Conservation (phyloP, 2,329 filamentous ascomycete species). For the Simplicillium sp. region DNA sequence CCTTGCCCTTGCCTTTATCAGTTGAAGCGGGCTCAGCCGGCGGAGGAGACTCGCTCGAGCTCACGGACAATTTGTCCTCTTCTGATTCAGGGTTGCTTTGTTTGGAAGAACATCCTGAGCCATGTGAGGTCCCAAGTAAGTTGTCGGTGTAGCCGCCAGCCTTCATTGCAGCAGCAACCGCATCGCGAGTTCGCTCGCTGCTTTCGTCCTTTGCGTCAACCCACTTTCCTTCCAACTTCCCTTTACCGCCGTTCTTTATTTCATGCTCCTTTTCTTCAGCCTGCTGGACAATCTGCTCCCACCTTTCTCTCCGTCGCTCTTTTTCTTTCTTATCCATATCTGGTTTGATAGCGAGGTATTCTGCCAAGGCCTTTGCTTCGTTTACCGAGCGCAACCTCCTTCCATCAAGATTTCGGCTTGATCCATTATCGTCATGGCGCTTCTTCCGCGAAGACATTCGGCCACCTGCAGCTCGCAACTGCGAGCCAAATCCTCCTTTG, state of each 20-base stretch:
- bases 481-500: slow-evolving; percentile 96
- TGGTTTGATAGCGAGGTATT: slow-evolving; percentile 90
- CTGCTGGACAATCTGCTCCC: slow-evolving; percentile 80
- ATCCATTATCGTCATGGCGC: slow-evolving; percentile 76
- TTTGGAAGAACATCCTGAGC: slow-evolving; percentile 30
- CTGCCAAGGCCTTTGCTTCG: slow-evolving; percentile 89
- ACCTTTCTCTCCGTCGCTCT: slow-evolving; percentile 72
- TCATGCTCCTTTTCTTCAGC: slow-evolving; percentile 79
- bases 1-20: slow-evolving; percentile 23
- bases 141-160: slow-evolving; percentile 54
- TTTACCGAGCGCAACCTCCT: slow-evolving; percentile 83
- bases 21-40: slow-evolving; percentile 29
- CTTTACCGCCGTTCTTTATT: slow-evolving; percentile 61
- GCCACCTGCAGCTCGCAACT: slow-evolving; percentile 89
- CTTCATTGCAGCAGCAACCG: slow-evolving; percentile 62
- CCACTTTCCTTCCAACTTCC: slow-evolving; percentile 80
- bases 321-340: slow-evolving; percentile 95
- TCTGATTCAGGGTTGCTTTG: slow-evolving; percentile 20
- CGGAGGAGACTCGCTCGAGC: slow-evolving; percentile 40
- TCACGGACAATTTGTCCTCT: slow-evolving; percentile 22
- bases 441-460: slow-evolving; percentile 97
- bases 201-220: slow-evolving; percentile 91
- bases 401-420: slow-evolving; percentile 87
- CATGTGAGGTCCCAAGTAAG: slow-evolving; percentile 39
- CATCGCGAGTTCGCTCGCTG: slow-evolving; percentile 70